Base-by-base conservation (phyloP, 805 yeast species). In the Kodamaea nitidulidarum region DNA sequence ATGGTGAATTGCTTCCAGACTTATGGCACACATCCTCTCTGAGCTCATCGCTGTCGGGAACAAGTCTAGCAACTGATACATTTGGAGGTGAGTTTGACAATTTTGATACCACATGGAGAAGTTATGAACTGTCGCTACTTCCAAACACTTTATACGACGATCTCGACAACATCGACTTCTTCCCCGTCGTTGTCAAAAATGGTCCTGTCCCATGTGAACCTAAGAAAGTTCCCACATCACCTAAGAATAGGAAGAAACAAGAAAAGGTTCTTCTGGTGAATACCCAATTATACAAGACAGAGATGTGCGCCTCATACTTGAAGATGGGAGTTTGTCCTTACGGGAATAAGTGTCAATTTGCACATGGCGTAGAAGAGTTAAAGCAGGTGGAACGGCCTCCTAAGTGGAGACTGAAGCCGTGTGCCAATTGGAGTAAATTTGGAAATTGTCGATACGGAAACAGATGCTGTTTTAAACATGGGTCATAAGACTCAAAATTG, bases 291-390 rank as follows among this genome's bases (percentile, higher is more conserved):
- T 88, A 87, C 75, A 88, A 88, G 65, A 90, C 97, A 0, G 97
- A 88, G 61, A 71, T 90, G 40, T 88, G 97, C 61, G 83, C 81
- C 28, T 81, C 90, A 17, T 88, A 73, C 57, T 76, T 79, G 55
- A 78, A 76, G 51, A 74, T 78, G 47, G 79, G 80, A 16, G 48
- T 55, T 9, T 88, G 97, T 59, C 95, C 95, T 11, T 88, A 88
- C 58, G 95, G 95, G 2, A 73, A 76, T 48, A 88, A 88, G 66
- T 88, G 97, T 60, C 96, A 88, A 65, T 88, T 88, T 71, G 96
- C 96, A 4, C 97, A 88, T 56, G 96, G 97, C 14, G 70, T 75
- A 28, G 65, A 73, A 39, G 96, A 88, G 60, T 67, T 88, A 51
- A 86, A 86, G 59, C 50, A 61, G 9, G 80, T 87, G 32, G 81